Evolutionary conservation across 2,329 filamentous ascomycete genomes (phyloP).

Genomic region (Blastomyces gilchristii): DNA sequence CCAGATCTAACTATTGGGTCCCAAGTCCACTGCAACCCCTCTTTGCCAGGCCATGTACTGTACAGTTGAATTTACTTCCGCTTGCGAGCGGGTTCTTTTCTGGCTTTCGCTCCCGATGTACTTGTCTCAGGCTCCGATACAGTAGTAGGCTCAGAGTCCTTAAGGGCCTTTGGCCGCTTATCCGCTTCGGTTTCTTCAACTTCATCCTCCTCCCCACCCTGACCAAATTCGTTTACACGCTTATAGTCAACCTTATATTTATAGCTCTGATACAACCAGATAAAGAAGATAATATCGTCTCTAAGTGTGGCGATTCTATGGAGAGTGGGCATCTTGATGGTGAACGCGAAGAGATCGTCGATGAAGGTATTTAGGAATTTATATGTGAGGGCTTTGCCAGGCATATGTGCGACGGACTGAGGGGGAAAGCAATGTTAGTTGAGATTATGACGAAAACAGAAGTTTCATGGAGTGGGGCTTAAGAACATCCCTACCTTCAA

Average conservation of each 20-base stretch:
- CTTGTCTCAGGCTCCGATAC: slow-evolving; percentile 5
- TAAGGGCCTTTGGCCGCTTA: slow-evolving; percentile 11
- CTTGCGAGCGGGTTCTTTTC: slow-evolving; percentile 11
- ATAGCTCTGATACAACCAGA: slow-evolving; percentile 92
- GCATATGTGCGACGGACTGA: slow-evolving; percentile 82
- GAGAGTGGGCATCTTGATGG: slow-evolving; percentile 96
- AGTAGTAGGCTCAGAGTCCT: slow-evolving; percentile 9
- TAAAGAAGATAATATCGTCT: slow-evolving; percentile 96
- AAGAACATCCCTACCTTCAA: slow-evolving; percentile 53
- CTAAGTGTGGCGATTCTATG: slow-evolving; percentile 85
- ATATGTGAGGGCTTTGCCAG: slow-evolving; percentile 90
- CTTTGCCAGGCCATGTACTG: background rate
- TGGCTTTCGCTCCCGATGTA: slow-evolving; percentile 5
- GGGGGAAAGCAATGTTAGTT: background rate
- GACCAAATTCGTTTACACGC: slow-evolving; percentile 93
- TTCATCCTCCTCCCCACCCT: slow-evolving; percentile 72
- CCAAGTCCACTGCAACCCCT: background rate
- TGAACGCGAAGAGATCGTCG: slow-evolving; percentile 96
- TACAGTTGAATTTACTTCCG: slow-evolving; percentile 10
- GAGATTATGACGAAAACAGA: background rate
- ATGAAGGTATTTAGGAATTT: slow-evolving; percentile 99
- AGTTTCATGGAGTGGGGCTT: background rate
- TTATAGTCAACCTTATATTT: slow-evolving; percentile 86
- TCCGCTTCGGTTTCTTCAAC: slow-evolving; percentile 15
- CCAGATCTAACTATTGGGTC: background rate